Base-by-base conservation (phyloP, 495 filamentous ascomycete species). In the Astrothelium macrocarpum region DNA sequence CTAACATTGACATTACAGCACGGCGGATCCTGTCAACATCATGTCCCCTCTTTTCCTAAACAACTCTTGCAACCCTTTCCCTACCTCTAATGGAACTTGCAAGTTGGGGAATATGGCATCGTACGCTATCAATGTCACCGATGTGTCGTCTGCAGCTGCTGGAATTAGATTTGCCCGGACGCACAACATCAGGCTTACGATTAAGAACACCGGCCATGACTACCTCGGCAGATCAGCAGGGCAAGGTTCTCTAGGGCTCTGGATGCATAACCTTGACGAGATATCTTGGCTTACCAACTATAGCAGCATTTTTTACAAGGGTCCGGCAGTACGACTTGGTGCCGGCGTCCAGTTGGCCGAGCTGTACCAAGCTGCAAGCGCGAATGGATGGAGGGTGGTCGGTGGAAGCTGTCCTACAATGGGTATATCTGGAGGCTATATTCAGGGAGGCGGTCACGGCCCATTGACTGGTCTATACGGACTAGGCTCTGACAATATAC, bases 211-310 rank as follows among this genome's bases (percentile, higher is more conserved):
- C 28, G 65, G 62, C 29, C 65, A 67, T 53, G 65, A 64, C 42
- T 39, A 42, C 2, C 12, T 63, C 2, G 32, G 32, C 32, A 70
- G 68, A 53, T 75, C 73, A 0, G 65, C 65, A 16, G 76, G 75
- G 28, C 74, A 74, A 32, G 76, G 75, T 28, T 71, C 71, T 20
- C 63, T 79, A 16, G 65, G 70, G 46, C 66, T 80, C 28, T 79
- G 76, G 76, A 72, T 75, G n/a, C 73, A 68, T 59, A 68, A 76
- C 46, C 60, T 78, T 9, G 36, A 66, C 23, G 70, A 78, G 11
- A 36, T 73, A 11, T 11, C 43, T 11, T 9, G 3, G 3, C 43
- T 49, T 3, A n/a, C n/a, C n/a, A 49, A 49, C 43, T 49, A 66
- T 32, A 62, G 4, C 28, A 25, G 14, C 31, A n/a, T 3, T 1